Percentiles rank a stretch among this genome's conserved stretches.
These are phyloP conservation scores for Chamaecyparis obtusa DNA, from an alignment of 75 land plant species.

Conservation along the genomic window DNA sequence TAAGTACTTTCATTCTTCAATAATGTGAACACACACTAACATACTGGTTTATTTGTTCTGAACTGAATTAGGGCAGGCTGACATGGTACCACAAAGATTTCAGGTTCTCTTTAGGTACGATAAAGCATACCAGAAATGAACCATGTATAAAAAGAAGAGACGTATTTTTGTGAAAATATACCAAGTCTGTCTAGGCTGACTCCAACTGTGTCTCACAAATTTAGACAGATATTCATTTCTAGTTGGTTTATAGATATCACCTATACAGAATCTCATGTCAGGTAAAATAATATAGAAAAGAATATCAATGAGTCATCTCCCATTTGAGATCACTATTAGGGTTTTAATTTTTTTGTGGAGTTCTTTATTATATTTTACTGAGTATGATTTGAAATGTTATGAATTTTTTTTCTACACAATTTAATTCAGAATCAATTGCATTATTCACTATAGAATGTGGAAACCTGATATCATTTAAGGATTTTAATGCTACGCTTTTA, in stretches of 20 bases:
- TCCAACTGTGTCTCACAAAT: neutral
- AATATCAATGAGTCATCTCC: too few relatives aligned
- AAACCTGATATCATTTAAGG: too few relatives aligned
- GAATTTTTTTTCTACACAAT: too few relatives aligned
- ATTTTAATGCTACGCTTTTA: too few relatives aligned
- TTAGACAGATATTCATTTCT: constrained; percentile 1
- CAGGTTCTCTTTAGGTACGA: neutral
- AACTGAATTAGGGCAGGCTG: constrained; percentile 5
- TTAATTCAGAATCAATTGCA: too few relatives aligned
- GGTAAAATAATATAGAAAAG: neutral
- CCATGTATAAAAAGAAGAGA: neutral
- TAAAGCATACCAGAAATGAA: neutral
- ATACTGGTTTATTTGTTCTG: neutral
- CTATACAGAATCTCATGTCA: neutral
- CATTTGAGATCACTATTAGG: neutral
- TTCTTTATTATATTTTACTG: too few relatives aligned
- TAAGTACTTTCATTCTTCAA: neutral
- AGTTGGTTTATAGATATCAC: neutral
- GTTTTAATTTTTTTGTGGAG: too few relatives aligned
- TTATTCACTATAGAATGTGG: too few relatives aligned
- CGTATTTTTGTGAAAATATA: neutral
- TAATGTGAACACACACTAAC: neutral
- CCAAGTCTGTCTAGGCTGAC: neutral
- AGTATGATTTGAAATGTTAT: too few relatives aligned
- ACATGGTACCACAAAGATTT: neutral